phyloP scores from a whole-genome alignment of 768 basidiomycete species.

The Hygrophorus pudorinus region DNA sequence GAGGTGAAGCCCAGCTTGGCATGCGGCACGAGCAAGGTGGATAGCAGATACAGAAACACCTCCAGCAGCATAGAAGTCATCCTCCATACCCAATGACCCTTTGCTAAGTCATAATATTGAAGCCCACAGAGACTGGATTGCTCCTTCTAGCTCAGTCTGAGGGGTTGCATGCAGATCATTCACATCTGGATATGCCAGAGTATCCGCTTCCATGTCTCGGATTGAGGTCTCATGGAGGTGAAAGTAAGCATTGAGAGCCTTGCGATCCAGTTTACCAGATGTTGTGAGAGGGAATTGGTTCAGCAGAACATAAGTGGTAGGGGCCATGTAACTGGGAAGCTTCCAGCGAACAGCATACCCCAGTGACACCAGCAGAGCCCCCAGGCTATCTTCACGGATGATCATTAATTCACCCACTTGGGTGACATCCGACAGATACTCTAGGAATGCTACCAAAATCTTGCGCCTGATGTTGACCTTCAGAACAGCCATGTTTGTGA shows the following conservation, averaged over 20 bases:
- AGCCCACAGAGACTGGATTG: not conserved
- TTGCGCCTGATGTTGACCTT: not conserved
- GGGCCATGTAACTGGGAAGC: slow-evolving; percentile 1
- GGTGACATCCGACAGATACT: not conserved
- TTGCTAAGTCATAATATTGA: not conserved
- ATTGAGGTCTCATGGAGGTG: not conserved
- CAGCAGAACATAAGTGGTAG: not conserved
- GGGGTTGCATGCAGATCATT: not conserved
- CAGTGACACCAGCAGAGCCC: not conserved
- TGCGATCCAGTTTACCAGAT: slow-evolving; percentile 1
- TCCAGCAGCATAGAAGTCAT: not conserved
- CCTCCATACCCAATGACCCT: slow-evolving; percentile 1
- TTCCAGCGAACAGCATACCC: not conserved
- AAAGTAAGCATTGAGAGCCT: not conserved
- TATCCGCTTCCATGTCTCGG: not conserved
- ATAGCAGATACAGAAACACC: slow-evolving; percentile 1
- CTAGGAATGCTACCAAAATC: not conserved
- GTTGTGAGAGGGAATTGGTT: slow-evolving; percentile 1
- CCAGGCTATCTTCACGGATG: not conserved
- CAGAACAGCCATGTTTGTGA: too few relatives aligned
- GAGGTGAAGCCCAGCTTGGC: not conserved
- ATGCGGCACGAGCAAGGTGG: not conserved
- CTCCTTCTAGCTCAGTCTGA: not conserved
- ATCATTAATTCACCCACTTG: not conserved
- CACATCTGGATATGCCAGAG: not conserved